Percentiles rank a stretch among this genome's conserved stretches.
These are phyloP conservation scores for Solanum ossicruentum DNA, from an alignment of 257 asterid genomes.

Conservation along the genomic window DNA sequence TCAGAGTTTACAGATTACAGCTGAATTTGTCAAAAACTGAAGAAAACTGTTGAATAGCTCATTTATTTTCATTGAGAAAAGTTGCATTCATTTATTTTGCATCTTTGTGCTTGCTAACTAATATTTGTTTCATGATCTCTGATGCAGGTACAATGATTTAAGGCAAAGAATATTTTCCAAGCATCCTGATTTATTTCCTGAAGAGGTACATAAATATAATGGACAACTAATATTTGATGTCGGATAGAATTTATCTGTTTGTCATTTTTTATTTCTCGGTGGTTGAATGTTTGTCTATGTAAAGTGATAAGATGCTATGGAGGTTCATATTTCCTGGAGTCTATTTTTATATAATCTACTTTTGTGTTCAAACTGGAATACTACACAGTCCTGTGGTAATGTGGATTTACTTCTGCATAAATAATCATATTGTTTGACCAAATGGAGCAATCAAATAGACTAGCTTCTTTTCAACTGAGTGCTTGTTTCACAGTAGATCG, in stretches of 20 bases:
- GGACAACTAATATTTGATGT: neutral
- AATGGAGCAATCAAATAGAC: neutral
- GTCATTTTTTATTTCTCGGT: neutral
- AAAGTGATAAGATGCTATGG: neutral
- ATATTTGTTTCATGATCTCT: constrained; percentile 1
- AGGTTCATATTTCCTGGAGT: neutral
- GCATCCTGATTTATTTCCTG: constrained; percentile 78
- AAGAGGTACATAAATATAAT: constrained; percentile 40
- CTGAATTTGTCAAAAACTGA: neutral
- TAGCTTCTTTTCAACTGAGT: neutral
- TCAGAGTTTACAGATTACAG: neutral
- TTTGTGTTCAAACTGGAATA: neutral
- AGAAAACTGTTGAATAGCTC: neutral
- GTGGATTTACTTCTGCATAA: neutral
- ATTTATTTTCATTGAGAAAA: neutral
- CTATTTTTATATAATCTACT: neutral
- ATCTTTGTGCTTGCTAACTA: constrained; percentile 4
- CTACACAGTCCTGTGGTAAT: neutral
- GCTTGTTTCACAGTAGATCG: neutral
- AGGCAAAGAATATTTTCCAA: constrained; percentile 61
- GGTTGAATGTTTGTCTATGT: neutral
- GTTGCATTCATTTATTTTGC: neutral
- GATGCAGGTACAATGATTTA: constrained; percentile 72
- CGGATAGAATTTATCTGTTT: neutral
- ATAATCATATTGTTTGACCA: neutral